Percentiles rank a stretch among this genome's conserved stretches.
Conservation (phyloP, 73 alveolate genomes). For the Uronychia binucleata region DNA sequence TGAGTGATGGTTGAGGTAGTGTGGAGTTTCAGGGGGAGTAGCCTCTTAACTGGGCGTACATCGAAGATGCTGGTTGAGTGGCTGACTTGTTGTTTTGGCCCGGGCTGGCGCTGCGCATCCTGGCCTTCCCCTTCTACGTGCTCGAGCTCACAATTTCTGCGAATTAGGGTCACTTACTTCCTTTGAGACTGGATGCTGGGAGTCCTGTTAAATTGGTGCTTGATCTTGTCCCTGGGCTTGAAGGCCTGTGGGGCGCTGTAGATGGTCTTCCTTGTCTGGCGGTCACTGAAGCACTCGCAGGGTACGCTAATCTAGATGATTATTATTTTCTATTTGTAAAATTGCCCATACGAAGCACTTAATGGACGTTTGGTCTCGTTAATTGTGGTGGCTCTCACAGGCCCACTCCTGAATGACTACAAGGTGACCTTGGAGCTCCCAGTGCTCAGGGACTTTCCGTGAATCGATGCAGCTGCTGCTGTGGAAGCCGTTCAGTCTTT, state of each 20-base stretch:
- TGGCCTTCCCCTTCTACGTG: neutral
- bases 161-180: neutral
- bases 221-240: neutral
- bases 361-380: neutral
- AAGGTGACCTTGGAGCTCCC: too few species aligned
- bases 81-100: neutral
- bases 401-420: conserved; percentile 20
- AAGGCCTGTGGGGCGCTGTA: neutral
- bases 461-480: neutral
- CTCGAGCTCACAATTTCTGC: neutral
- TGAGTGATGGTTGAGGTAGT: too few species aligned
- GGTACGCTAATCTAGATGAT: too few species aligned
- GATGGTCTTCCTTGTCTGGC: neutral
- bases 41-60: neutral
- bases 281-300: too few species aligned
- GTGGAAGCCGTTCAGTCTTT: neutral
- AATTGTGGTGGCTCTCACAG: conserved; percentile 27
- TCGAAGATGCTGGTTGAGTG: neutral
- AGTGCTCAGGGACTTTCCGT: neutral
- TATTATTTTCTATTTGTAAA: too few species aligned
- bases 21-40: neutral
- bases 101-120: neutral
- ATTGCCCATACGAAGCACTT: neutral
- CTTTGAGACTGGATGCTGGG: neutral
- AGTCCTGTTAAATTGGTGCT: neutral